phyloP scores from a whole-genome alignment of 1,284 basidiomycete species.

The Cutaneotrichosporon cyanovorans region DNA sequence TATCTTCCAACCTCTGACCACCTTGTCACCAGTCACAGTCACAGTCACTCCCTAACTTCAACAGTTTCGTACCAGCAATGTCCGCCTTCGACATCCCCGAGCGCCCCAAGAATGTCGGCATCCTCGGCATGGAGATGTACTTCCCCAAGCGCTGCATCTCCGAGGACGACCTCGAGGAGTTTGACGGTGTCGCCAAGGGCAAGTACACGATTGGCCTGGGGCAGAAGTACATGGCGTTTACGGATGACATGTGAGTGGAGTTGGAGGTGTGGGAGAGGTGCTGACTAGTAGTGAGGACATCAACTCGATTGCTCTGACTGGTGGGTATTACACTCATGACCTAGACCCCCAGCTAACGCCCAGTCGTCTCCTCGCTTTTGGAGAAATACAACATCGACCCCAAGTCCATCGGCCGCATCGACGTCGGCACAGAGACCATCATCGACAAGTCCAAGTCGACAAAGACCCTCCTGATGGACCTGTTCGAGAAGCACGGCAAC shows the following conservation, averaged over 20 bases:
- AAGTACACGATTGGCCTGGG: conserved; percentile 99
- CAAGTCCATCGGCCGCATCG: conserved; percentile 88
- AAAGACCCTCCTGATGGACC: conserved; percentile 97
- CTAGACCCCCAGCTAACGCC: conserved; percentile 11
- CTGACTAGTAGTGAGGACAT: conserved; percentile 66
- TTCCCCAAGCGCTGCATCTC: conserved; percentile 91
- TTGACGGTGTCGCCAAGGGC: conserved; percentile 89
- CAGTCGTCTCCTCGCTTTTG: conserved; percentile 77
- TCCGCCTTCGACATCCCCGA: conserved; percentile 41
- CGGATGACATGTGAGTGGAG: conserved; percentile 64
- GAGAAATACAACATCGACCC: conserved; percentile 96
- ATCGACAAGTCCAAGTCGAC: conserved; percentile 99
- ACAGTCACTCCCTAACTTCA: not conserved
- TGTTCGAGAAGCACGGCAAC: conserved; percentile 87
- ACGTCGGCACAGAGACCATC: conserved; percentile 97
- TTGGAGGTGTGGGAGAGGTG: not conserved
- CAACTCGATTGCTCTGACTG: conserved; percentile 93
- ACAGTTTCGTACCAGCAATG: too few relatives aligned
- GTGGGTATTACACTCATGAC: conserved; percentile 47
- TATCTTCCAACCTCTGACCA: not conserved
- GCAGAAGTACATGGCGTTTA: conserved; percentile 96
- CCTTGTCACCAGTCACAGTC: too few relatives aligned
- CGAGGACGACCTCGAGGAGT: conserved; percentile 89
- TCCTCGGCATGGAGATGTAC: conserved; percentile 87
- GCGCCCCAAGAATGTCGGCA: conserved; percentile 84